Conservation (phyloP, 169 alveolate species). For the Eimeria acervulina region DNA sequence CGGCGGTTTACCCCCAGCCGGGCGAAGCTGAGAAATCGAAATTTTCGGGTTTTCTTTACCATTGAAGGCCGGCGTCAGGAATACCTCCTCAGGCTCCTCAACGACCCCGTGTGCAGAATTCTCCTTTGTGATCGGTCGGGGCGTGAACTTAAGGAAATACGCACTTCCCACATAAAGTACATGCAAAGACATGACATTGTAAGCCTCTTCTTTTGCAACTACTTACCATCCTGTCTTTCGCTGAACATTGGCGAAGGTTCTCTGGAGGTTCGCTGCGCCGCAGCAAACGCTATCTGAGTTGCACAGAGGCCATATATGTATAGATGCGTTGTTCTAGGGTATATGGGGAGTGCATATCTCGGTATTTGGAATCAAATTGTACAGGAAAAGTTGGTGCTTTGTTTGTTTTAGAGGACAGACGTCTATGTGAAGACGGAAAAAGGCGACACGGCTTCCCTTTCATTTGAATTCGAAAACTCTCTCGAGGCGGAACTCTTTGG, state of each 20-base stretch:
- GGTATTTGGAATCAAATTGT: background rate
- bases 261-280: too few species aligned
- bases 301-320: too few species aligned
- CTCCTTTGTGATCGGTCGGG: conserved; percentile 74
- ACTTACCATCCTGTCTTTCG: too few species aligned
- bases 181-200: conserved; percentile 70
- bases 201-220: background rate
- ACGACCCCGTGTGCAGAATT: conserved; percentile 75
- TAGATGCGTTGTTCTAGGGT: too few species aligned
- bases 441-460: conserved; percentile 57
- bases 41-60: conserved; percentile 44
- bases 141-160: conserved; percentile 67
- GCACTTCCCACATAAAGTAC: conserved; percentile 57
- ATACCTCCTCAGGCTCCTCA: conserved; percentile 62
- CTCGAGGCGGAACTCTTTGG: conserved; percentile 69
- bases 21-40: conserved; percentile 82
- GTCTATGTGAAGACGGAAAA: conserved; percentile 64
- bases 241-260: too few species aligned
- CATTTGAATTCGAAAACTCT: conserved; percentile 72
- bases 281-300: too few species aligned
- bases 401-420: conserved; percentile 74
- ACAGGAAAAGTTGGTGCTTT: background rate
- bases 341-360: background rate
- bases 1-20: conserved; percentile 81
- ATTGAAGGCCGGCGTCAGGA: conserved; percentile 56